Evolutionary conservation across 2,329 filamentous ascomycete species (phyloP), one percentile per base, ranked within the genome.

Genomic region (Penicillium sp.): DNA sequence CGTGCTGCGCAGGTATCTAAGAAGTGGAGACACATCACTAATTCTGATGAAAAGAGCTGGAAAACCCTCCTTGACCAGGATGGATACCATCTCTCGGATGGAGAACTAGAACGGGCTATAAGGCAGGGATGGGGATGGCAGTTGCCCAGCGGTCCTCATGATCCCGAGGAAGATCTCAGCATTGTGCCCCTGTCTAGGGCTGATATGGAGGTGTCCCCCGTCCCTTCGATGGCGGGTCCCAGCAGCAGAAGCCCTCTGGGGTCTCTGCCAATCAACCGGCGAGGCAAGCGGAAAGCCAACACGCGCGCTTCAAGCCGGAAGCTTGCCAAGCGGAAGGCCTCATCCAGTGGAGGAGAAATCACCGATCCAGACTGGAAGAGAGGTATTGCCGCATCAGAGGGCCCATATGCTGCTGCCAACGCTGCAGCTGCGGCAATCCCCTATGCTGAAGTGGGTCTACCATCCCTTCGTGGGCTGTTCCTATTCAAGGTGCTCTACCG

Each of bases 91-190:
- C 78, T 99, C 2, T 87, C 91, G 0, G 80, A 86, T 1, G 90
- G 90, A 18, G 94, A 99, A 72, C 80, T 99, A 25, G 86, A 90
- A 60, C 87, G 87, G 63, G 92, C 94, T 31, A 91, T 97, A 52
- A 79, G 80, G 40, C 90, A 97, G 77, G 94, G 94, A 15, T 99
- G 94, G 94, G 94, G 92, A 15, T 99, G 94, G 91, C 94, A 99
- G 70, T 90, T 93, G 68, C 90, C 92, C 0, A 83, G 85, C 52
- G 89, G 88, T 0, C 73, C 81, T 4, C 83, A 89, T 50, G 90
- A 89, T 25, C 90, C 82, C 52, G 94, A 99, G 72, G 82, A 84
- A 55, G 92, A 99, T 68, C 74, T 97, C 46, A 90, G 89, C 71
- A 73, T 80, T 70, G 58, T 79, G 75, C 48, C 72, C 9, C 62